Evolutionary conservation across 352 stramenopile genomes (phyloP).

Genomic region (Pythium aristosporum): DNA sequence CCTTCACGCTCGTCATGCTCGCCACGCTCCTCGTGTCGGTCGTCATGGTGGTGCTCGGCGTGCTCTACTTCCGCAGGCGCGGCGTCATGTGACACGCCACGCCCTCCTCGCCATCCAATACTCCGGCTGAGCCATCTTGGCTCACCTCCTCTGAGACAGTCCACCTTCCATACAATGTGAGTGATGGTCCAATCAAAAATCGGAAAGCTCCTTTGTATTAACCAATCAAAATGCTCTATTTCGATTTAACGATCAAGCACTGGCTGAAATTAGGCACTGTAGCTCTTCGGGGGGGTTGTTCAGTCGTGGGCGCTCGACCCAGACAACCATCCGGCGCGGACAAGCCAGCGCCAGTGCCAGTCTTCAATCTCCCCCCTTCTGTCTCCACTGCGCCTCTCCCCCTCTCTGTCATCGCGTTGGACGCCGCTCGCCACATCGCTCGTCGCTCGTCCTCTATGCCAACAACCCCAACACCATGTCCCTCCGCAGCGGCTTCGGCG

Average conservation of each 20-base stretch:
- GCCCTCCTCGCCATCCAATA: background rate
- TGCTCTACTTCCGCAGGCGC: constrained; percentile 15
- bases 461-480: constrained; percentile 13
- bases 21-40: constrained; percentile 6
- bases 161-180: background rate
- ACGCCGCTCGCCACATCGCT: background rate
- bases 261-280: background rate
- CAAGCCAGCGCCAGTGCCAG: background rate
- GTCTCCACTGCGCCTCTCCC: background rate
- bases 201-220: background rate
- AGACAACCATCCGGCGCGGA: background rate
- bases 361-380: background rate
- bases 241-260: background rate
- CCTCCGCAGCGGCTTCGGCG: constrained; percentile 10
- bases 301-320: background rate
- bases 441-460: constrained; percentile 9
- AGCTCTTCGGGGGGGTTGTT: background rate
- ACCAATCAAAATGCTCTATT: background rate
- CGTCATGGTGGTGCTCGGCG: constrained; percentile 3
- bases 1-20: constrained; percentile 9
- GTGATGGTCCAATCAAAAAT: background rate
- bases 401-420: background rate
- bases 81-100: constrained; percentile 9
- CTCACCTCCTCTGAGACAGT: background rate
- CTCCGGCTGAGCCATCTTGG: background rate